Percentiles rank a stretch among this genome's conserved stretches.
Evolutionary conservation across 1,139 yeast species (phyloP).

Genomic region (Geotrichum carabidarum): DNA sequence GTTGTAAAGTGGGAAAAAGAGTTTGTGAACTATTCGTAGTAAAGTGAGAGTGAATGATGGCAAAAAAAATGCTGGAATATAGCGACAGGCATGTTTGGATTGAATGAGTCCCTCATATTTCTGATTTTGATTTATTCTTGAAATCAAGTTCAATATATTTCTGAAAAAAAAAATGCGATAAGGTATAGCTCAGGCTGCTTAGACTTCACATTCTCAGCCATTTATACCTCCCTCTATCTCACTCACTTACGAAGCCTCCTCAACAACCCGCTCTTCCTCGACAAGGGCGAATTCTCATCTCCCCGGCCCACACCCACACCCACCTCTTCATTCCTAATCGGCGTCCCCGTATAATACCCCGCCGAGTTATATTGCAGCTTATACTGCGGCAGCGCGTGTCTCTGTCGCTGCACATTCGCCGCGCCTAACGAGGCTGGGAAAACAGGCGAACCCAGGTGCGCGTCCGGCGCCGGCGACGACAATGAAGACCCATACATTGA

Average conservation of each 20-base stretch:
- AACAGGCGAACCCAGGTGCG: constrained; percentile 19
- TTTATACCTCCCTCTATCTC: neutral
- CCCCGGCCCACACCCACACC: neutral
- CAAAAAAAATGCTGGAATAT: too few relatives aligned
- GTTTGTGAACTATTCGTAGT: too few relatives aligned
- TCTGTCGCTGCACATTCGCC: constrained; percentile 9
- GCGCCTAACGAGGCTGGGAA: constrained; percentile 15
- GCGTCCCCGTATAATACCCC: constrained; percentile 18
- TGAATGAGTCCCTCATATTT: too few relatives aligned
- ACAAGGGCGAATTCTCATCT: neutral
- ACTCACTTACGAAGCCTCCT: constrained; percentile 8
- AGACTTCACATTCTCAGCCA: too few relatives aligned
- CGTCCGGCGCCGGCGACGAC: constrained; percentile 6
- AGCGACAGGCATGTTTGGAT: too few relatives aligned
- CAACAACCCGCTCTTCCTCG: constrained; percentile 2
- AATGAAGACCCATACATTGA: neutral
- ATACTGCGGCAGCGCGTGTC: constrained; percentile 2
- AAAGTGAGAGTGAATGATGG: too few relatives aligned
- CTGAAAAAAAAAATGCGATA: too few relatives aligned
- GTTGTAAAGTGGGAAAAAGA: too few relatives aligned
- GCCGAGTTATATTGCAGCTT: constrained; percentile 15
- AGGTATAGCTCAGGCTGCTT: neutral
- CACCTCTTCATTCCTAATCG: neutral
- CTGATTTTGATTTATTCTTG: neutral
- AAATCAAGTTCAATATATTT: too few relatives aligned